Percentiles rank a stretch among this genome's conserved stretches.
Evolutionary conservation across 140 eudicot species (phyloP).

Genomic region (Cichorium intybus): DNA sequence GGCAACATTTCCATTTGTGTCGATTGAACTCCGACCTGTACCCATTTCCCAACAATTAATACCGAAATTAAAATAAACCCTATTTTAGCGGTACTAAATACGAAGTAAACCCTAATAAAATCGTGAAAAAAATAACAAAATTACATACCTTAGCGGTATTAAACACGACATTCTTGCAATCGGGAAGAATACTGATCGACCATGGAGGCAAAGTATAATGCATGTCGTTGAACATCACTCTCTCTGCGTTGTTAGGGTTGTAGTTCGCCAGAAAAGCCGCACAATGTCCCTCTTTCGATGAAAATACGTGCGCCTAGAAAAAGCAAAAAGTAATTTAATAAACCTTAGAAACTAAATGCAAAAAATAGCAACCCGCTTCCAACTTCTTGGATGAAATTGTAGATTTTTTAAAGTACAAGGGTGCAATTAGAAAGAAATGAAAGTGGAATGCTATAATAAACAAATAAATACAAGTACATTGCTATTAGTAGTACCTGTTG

Average conservation of each 20-base stretch:
- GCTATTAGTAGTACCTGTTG: slow-evolving; percentile 78
- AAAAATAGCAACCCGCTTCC: too few relatives aligned
- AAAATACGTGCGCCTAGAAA: slow-evolving; percentile 81
- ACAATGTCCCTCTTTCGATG: slow-evolving; percentile 69
- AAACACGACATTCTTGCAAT: slow-evolving; percentile 79
- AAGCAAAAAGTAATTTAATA: not conserved
- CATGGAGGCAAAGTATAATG: slow-evolving; percentile 88
- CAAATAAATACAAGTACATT: too few relatives aligned
- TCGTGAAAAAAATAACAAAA: not conserved
- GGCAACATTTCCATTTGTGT: slow-evolving; percentile 87
- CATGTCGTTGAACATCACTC: slow-evolving; percentile 79
- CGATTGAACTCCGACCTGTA: slow-evolving; percentile 93
- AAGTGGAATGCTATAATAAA: too few relatives aligned
- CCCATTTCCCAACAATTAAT: not conserved
- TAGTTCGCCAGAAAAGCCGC: slow-evolving; percentile 88
- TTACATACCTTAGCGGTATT: slow-evolving; percentile 83
- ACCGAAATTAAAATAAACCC: too few relatives aligned
- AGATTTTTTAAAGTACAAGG: too few relatives aligned
- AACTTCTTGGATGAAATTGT: too few relatives aligned
- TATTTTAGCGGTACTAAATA: too few relatives aligned
- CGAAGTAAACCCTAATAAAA: not conserved
- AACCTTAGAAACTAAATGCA: too few relatives aligned
- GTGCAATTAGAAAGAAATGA: too few relatives aligned
- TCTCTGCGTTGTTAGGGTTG: slow-evolving; percentile 55
- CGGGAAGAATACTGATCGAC: slow-evolving; percentile 92